Evolutionary conservation across 108 stramenopile species (phyloP).

Genomic region (Fistulifera pelliculosa): DNA sequence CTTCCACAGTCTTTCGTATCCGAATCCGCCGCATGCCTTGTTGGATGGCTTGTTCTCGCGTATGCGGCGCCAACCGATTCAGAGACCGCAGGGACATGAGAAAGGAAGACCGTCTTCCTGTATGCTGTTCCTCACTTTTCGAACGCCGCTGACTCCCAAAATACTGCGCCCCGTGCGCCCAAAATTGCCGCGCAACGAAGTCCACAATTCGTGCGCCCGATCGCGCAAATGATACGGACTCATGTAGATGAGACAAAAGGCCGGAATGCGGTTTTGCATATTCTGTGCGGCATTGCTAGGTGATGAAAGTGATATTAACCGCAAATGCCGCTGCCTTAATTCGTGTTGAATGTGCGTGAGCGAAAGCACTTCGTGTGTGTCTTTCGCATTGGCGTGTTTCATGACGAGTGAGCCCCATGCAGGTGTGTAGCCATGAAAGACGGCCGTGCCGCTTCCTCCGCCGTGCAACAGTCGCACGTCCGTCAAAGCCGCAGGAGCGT

Average conservation of each 20-base stretch:
- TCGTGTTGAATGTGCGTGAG: constrained; percentile 60
- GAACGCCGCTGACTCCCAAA: too few relatives aligned
- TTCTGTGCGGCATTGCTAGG: constrained; percentile 20
- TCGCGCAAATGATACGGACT: constrained; percentile 56
- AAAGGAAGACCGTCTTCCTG: too few relatives aligned
- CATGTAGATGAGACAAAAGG: constrained; percentile 68
- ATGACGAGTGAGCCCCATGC: constrained; percentile 57
- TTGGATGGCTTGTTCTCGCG: too few relatives aligned
- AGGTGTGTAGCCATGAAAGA: constrained; percentile 62
- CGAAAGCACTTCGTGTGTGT: constrained; percentile 54
- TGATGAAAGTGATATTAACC: not conserved
- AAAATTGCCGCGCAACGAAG: not conserved
- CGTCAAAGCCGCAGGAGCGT: constrained; percentile 35
- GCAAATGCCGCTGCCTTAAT: constrained; percentile 25
- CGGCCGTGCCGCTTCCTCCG: constrained; percentile 48
- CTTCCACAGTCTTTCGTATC: too few relatives aligned
- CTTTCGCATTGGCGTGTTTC: constrained; percentile 77
- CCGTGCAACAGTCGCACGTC: constrained; percentile 27
- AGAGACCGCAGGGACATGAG: too few relatives aligned
- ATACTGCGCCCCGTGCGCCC: too few relatives aligned
- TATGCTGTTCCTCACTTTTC: too few relatives aligned
- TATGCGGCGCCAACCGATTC: too few relatives aligned
- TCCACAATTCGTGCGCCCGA: constrained; percentile 33
- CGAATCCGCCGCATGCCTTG: too few relatives aligned
- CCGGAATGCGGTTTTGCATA: constrained; percentile 49